Evolutionary conservation across 2,329 filamentous ascomycete genomes (phyloP), one percentile per base, ranked within the genome.

Genomic region (Waltergamsia citrina): DNA sequence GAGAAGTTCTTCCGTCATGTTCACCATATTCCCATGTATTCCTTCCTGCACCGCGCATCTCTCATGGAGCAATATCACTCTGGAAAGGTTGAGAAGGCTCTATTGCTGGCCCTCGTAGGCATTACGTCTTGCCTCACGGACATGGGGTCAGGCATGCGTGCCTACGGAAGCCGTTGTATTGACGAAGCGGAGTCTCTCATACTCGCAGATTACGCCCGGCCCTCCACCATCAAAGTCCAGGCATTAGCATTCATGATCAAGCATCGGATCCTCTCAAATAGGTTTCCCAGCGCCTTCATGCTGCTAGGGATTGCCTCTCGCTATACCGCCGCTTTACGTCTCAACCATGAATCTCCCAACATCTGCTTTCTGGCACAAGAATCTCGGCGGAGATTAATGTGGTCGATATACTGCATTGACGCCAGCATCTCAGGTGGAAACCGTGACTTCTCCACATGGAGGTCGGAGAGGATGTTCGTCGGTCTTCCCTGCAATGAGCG

Each of bases 61-160:
- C 63, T 75, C 17, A 73, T 74, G 69, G 70, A 74, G 46, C 62
- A 71, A 20, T 73, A 73, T 46, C 65, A 72, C 41, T 63, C 67
- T 5, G 70, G 69, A 31, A 69, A 69, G 40, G 66, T 75, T 41
- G 71, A 75, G 44, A 63, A 62, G 26, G 57, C 69, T 3, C 54
- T 76, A 6, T 55, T 75, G 4, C 57, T 74, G 5, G 68, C 70
- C 25, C 52, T 75, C 4, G 57, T 75, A 7, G 71, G 70, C 32
- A 70, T 75, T 44, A 73, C 71, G 3, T 67, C 69, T 4, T 56
- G 72, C 21, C 60, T 75, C 30, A 72, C 67, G 6, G 69, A 73
- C 43, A 56, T 74, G 46, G 70, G 71, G 0, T 60, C 62, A 1
- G 66, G 65, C 6, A 65, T 66, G 43, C 57, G 60, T 20, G 65